Conservation (phyloP, 177 flowering plant species). For the Vitis hybrid region DNA sequence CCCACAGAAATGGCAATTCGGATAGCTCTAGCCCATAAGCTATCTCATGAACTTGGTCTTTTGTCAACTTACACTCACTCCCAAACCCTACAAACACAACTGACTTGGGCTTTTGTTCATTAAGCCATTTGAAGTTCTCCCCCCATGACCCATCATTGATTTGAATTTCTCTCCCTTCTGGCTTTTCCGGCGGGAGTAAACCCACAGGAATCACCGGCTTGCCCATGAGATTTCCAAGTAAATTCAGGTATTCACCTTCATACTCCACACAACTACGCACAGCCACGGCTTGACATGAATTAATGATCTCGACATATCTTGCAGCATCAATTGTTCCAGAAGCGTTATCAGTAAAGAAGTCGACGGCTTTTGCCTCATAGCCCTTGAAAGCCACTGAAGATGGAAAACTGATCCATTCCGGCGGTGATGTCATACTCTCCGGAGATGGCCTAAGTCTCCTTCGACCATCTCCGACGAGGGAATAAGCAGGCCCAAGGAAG, state of each 20-base stretch:
- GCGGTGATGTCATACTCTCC: constrained; percentile 10
- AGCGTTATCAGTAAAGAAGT: neutral
- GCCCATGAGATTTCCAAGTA: neutral
- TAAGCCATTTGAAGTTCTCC: constrained; percentile 23
- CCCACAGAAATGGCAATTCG: constrained; percentile 28
- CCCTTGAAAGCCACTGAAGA: constrained; percentile 8
- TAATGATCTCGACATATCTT: neutral
- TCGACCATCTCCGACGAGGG: neutral
- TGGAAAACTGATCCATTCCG: constrained; percentile 8
- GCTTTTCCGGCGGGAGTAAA: constrained; percentile 21
- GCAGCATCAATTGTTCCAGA: constrained; percentile 11
- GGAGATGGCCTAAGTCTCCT: neutral
- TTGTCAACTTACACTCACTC: constrained; percentile 21
- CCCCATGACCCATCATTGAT: neutral
- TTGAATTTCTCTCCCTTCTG: neutral
- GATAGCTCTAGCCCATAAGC: constrained; percentile 32
- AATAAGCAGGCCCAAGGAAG: constrained; percentile 10
- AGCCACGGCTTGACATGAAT: neutral
- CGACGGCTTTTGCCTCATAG: neutral
- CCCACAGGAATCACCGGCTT: constrained; percentile 29
- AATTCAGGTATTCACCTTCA: constrained; percentile 17
- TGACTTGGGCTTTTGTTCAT: constrained; percentile 18
- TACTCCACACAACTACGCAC: constrained; percentile 19
- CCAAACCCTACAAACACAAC: constrained; percentile 27
- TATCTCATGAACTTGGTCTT: constrained; percentile 27